These are phyloP conservation scores for Colletotrichum melonis DNA, from an alignment of 2,329 filamentous ascomycete species.

Conservation along the genomic window DNA sequence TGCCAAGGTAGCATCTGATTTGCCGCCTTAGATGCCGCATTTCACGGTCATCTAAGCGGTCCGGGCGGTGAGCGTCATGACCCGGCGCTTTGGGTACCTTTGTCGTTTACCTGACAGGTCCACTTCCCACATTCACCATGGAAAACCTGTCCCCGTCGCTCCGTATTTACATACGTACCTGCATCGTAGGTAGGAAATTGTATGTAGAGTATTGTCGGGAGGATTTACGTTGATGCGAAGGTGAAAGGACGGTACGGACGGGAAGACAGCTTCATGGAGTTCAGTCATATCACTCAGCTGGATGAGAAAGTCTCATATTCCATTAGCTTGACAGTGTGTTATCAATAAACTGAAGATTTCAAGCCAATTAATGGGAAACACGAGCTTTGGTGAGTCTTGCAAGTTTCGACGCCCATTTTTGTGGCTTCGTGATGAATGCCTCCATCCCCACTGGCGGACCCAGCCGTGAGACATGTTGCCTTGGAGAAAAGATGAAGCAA, in stretches of 20 bases:
- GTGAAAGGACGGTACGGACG: background rate
- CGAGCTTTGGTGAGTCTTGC: too few relatives aligned
- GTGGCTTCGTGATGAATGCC: background rate
- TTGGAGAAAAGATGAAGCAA: background rate
- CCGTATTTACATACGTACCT: too few relatives aligned
- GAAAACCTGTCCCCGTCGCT: too few relatives aligned
- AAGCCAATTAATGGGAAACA: background rate
- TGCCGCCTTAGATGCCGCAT: background rate
- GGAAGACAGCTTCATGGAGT: background rate
- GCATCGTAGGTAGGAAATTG: too few relatives aligned
- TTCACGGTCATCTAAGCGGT: slow-evolving; percentile 4
- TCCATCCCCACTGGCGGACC: background rate
- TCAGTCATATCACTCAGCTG: background rate
- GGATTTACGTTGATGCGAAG: slow-evolving; percentile 20
- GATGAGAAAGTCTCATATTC: background rate
- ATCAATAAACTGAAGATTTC: background rate
- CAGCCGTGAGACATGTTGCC: background rate
- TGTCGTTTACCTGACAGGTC: background rate
- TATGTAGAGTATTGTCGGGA: background rate
- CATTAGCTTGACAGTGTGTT: background rate
- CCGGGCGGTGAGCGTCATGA: slow-evolving; percentile 22
- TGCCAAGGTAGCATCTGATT: background rate
- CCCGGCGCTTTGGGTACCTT: background rate
- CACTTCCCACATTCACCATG: background rate
- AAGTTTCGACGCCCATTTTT: background rate